phyloP scores from a whole-genome alignment of 495 filamentous ascomycete genomes.

The Xanthoparmelia taractica region DNA sequence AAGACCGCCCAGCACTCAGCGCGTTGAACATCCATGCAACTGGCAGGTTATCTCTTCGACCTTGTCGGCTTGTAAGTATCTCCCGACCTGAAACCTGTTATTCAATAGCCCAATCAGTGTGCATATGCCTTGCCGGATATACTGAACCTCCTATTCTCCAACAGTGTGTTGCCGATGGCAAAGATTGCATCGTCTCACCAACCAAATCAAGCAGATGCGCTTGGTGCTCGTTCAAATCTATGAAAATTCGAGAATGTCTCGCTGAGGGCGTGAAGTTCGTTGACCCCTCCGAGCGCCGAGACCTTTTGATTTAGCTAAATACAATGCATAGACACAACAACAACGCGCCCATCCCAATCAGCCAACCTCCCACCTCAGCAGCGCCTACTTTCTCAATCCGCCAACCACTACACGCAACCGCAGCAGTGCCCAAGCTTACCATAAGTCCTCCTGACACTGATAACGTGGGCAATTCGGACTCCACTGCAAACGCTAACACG shows the following conservation, averaged over 20 bases:
- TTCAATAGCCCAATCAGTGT: background rate
- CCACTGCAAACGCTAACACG: background rate
- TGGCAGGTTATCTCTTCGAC: background rate
- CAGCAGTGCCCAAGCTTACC: no score
- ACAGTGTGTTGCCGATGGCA: background rate
- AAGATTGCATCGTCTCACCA: background rate
- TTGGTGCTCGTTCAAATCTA: background rate
- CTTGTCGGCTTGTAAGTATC: background rate
- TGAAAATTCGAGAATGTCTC: background rate
- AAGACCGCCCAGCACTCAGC: no score
- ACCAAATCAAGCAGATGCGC: background rate
- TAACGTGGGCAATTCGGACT: no score
- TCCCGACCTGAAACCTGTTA: background rate
- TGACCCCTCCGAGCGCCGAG: background rate
- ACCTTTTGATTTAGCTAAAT: no score
- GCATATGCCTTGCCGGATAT: no score
- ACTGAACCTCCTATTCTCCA: background rate
- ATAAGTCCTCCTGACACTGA: no score
- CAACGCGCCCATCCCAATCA: no score
- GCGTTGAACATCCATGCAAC: background rate
- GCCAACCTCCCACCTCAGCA: no score
- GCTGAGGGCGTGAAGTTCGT: background rate
- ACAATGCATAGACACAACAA: no score
- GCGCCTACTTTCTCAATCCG: no score
- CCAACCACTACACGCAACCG: no score